Evolutionary conservation across 371 early-diverging fungal genomes (phyloP), one percentile per base, ranked within the genome.

Genomic region (Capillidium rhysosporum): DNA sequence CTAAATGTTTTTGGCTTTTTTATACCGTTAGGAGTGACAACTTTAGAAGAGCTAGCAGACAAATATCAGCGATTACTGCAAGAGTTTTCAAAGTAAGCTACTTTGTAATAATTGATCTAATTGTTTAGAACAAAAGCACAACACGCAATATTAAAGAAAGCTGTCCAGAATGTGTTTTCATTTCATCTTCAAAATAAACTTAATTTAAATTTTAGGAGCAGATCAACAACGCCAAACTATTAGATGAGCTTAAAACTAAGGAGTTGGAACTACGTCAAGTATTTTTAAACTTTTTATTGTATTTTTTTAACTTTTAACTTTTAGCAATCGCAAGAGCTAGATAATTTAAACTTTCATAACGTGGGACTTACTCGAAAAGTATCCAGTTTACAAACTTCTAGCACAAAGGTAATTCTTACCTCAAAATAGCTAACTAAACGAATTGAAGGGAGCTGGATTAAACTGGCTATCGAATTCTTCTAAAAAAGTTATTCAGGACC

Each of bases 231-330:
- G 61, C 69, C 3, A 46, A 66, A 1, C 58, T 77, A 23, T 74
- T 74, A 52, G 63, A 68, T 18, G 69, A 70, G 20, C 65, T 74
- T 20, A 77, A 77, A 46, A 70, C 73, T 46, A 75, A 73, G 56
- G 78, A 77, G 54, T 74, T 75, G 46, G 75, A 77, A 43, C 54
- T 74, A 14, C 53, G 78, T 58, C 75, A 75, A 66, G 78, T 74
- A 34, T 34, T 4, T 34, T 7, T 34, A 12, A 34, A n/a, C n/a
- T n/a, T n/a, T n/a, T 12, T 7, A 34, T 34, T 34, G 12, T 7
- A 4, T 34, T 34, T 34, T 7, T 34, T 34, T 34, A 34, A 34
- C 12, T 34, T 4, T 34, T 7, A 34, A 34, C n/a, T n/a, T n/a
- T 26, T 53, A 53, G 54, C 28, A 43, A 21, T 16, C 23, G 10